Base-by-base conservation (phyloP, 495 filamentous ascomycete species). In the Recurvomyces mirabilis region DNA sequence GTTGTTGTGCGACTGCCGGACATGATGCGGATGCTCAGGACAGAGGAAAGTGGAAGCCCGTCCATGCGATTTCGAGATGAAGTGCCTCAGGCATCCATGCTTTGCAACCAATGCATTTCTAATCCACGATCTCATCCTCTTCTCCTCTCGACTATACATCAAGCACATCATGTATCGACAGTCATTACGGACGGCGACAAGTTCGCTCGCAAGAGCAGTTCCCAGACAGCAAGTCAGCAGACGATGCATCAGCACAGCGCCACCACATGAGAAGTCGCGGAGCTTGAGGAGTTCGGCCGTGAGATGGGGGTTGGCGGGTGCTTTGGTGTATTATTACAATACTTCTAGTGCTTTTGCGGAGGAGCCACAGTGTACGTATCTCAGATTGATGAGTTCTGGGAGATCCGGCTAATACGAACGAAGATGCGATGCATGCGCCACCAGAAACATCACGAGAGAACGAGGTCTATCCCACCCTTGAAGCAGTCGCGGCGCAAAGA, bases 241-340 rank as follows among this genome's bases (percentile, higher is more conserved):
- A 50, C 76, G 85, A 60, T 81, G 85, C 56, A 70, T 82, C 62
- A 84, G 77, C 67, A 85, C 82, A 42, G 68, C 75, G 52, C 68
- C 82, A 41, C 65, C 78, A 4, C 56, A 66, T 41, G 69, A 77
- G 53, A 82, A 78, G 63, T 72, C 73, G 49, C 65, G 85, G 58
- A 81, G 77, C 56, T 94, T 83, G 87, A 95, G 84, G 72, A 83
- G 74, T 54, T 71, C 75, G n/a, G 69, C 66, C 6, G 54, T 69
- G 44, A 72, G 88, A 62, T 79, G 84, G 72, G 85, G 78, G 41
- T 53, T 91, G 34, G 87, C 85, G n/a, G 66, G 62, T 38, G 87
- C 68, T 18, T 74, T 75, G n/a, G 60, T 94, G 24, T 98, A 95
- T 68, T 94, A 79, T 59, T 98, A 95, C 63, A 88, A 87, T 65